Conservation (phyloP, 2,329 filamentous ascomycete species). For the Calonectria hawksworthii region DNA sequence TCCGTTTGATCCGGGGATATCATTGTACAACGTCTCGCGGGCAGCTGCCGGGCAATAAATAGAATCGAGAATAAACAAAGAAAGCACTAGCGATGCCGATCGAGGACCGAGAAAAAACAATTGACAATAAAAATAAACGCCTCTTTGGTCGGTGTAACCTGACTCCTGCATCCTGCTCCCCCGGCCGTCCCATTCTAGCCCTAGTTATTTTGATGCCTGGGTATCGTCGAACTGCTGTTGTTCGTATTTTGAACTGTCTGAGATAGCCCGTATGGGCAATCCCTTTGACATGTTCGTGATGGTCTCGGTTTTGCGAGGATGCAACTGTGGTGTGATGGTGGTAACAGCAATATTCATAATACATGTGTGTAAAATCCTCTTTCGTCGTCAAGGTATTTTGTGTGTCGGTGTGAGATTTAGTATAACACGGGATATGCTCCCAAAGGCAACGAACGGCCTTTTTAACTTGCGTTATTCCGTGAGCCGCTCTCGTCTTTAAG, state of each 20-base stretch:
- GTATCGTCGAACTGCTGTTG: not conserved
- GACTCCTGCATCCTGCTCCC: conserved; percentile 15
- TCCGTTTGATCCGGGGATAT: conserved; percentile 35
- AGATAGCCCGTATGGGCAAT: not conserved
- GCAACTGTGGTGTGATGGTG: not conserved
- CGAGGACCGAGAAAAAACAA: conserved; percentile 6
- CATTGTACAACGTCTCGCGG: conserved; percentile 34
- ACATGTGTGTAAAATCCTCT: conserved; percentile 16
- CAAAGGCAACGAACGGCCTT: not conserved
- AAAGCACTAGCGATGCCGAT: not conserved
- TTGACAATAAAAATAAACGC: conserved; percentile 10
- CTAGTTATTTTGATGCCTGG: conserved; percentile 6
- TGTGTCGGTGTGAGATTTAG: conserved; percentile 11
- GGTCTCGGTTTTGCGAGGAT: conserved; percentile 10
- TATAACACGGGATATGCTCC: conserved; percentile 14
- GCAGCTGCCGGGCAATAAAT: conserved; percentile 8
- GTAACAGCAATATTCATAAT: conserved; percentile 19
- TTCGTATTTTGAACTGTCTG: not conserved
- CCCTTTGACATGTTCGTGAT: not conserved
- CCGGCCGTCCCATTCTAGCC: not conserved
- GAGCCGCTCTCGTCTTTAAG: conserved; percentile 32
- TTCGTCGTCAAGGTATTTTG: conserved; percentile 8
- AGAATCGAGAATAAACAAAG: conserved; percentile 12
- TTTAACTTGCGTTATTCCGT: conserved; percentile 3
- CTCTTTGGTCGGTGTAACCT: conserved; percentile 8